These are phyloP conservation scores for Coccomyxa sp. DNA, from an alignment of 139 green algal species.

Conservation along the genomic window DNA sequence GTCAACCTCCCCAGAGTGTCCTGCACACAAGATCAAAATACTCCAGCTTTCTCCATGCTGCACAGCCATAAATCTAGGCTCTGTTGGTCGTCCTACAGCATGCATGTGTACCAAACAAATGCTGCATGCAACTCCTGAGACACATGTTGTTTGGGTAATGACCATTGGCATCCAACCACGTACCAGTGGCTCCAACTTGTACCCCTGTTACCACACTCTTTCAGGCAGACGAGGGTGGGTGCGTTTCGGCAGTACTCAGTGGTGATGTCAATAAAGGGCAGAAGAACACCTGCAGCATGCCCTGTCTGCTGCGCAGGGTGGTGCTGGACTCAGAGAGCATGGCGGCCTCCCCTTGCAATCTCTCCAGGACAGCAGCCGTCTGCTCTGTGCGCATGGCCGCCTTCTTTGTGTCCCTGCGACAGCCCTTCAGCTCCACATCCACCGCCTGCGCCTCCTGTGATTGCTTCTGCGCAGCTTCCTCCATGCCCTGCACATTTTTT, in stretches of 20 bases:
- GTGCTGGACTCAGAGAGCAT: constrained; percentile 60
- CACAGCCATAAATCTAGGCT: background rate
- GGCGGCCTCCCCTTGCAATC: constrained; percentile 64
- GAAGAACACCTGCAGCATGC: constrained; percentile 39
- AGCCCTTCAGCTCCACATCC: constrained; percentile 61
- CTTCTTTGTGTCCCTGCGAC: constrained; percentile 58
- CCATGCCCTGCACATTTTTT: constrained; percentile 37
- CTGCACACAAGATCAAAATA: background rate
- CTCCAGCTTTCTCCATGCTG: background rate
- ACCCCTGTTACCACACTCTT: background rate
- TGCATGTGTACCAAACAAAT: background rate
- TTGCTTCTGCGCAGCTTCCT: constrained; percentile 69
- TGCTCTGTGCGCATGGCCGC: constrained; percentile 71
- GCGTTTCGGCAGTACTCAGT: background rate
- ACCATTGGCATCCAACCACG: background rate
- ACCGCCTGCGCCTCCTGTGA: constrained; percentile 69
- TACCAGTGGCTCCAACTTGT: background rate
- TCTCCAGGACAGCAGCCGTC: constrained; percentile 57
- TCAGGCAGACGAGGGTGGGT: background rate
- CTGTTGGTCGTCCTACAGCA: background rate
- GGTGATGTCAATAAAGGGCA: background rate
- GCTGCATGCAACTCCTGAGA: background rate
- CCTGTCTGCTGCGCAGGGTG: constrained; percentile 44
- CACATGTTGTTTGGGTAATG: background rate
- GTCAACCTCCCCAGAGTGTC: constrained; percentile 8